Evolutionary conservation across 495 filamentous ascomycete genomes (phyloP).

Genomic region (Penicillium riverlandense): DNA sequence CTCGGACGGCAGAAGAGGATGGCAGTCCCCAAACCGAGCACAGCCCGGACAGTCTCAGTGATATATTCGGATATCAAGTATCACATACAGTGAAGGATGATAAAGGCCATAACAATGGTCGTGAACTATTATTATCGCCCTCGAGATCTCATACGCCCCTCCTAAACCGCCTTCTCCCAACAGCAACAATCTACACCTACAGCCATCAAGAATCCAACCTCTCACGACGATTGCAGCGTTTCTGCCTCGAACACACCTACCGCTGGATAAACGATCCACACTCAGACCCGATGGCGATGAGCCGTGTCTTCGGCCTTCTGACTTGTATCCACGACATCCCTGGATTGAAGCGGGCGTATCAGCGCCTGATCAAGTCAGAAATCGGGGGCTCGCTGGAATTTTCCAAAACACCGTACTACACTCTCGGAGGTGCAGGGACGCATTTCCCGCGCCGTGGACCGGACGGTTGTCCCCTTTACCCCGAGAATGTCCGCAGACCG

Average conservation of each 20-base stretch:
- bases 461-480: slow-evolving; percentile 13
- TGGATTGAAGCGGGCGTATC: slow-evolving; percentile 38
- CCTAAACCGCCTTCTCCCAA: slow-evolving; percentile 18
- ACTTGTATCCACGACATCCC: slow-evolving; percentile 49
- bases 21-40: not conserved
- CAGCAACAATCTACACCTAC: slow-evolving; percentile 23
- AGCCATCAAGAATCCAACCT: slow-evolving; percentile 59
- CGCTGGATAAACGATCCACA: slow-evolving; percentile 50
- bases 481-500: slow-evolving; percentile 12
- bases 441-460: slow-evolving; percentile 27
- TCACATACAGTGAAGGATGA: not conserved
- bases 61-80: slow-evolving; percentile 16
- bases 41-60: not conserved
- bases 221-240: slow-evolving; percentile 61
- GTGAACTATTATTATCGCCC: not conserved
- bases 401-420: slow-evolving; percentile 52
- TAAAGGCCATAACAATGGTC: not conserved
- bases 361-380: slow-evolving; percentile 20
- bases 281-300: slow-evolving; percentile 40
- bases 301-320: slow-evolving; percentile 62
- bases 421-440: slow-evolving; percentile 62
- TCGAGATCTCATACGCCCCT: slow-evolving; percentile 13
- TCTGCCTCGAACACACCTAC: slow-evolving; percentile 55
- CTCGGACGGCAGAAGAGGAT: not conserved
- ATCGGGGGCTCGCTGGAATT: slow-evolving; percentile 37